Conservation (phyloP, 805 yeast genomes). For the Teunomyces tritomae region DNA sequence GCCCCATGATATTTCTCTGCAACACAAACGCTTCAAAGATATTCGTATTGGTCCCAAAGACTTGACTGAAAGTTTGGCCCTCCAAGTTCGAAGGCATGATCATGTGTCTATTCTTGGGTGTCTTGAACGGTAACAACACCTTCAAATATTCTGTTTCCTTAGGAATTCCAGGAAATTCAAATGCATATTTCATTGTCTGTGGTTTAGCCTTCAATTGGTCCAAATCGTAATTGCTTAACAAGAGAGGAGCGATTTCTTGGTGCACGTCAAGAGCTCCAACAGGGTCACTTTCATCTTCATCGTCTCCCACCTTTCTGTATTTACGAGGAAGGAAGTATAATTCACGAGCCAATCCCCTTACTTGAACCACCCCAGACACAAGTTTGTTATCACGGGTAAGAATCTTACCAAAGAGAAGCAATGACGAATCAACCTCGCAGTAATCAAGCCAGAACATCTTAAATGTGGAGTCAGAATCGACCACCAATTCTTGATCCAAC, state of each 20-base stretch:
- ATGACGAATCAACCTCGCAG: constrained; percentile 66
- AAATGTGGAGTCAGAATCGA: constrained; percentile 36
- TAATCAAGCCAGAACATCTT: constrained; percentile 90
- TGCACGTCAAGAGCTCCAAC: constrained; percentile 65
- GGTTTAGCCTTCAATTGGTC: constrained; percentile 67
- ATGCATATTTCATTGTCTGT: constrained; percentile 77
- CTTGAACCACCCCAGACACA: constrained; percentile 75
- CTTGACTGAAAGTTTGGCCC: constrained; percentile 74
- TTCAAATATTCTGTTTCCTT: constrained; percentile 76
- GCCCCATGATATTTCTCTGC: constrained; percentile 88
- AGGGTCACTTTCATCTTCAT: constrained; percentile 32
- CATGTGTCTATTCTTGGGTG: constrained; percentile 51
- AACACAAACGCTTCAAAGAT: constrained; percentile 84
- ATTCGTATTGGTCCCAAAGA: constrained; percentile 73
- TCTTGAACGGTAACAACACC: constrained; percentile 69
- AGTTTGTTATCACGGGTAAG: constrained; percentile 54
- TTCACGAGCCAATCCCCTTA: constrained; percentile 67
- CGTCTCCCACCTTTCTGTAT: constrained; percentile 36
- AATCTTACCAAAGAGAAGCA: constrained; percentile 80
- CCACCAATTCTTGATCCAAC: constrained; percentile 22
- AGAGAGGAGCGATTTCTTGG: constrained; percentile 68
- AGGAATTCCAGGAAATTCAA: constrained; percentile 80
- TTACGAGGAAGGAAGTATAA: constrained; percentile 75
- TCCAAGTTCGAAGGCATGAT: constrained; percentile 59
- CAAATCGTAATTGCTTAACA: constrained; percentile 62